A percentile compares a stretch with the other conserved stretches of the same genome.
Conservation (phyloP, 306 rosid species). For the Rosa persica region DNA sequence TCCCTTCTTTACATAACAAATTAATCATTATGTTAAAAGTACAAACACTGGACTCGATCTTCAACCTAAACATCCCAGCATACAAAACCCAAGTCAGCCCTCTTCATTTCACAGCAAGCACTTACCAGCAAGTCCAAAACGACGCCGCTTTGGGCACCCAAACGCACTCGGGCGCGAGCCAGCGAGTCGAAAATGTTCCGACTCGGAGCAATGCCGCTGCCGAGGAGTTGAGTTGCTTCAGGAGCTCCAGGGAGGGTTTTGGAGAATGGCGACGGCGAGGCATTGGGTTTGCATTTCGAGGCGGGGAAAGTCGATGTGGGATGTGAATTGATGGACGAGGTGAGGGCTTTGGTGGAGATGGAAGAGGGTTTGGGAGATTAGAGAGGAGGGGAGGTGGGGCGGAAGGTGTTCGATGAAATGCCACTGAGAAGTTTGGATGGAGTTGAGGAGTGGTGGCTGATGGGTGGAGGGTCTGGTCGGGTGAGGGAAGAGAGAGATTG, state of each 20-base stretch:
- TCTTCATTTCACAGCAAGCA: constrained; percentile 41
- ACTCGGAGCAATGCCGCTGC: constrained; percentile 23
- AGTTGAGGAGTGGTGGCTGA: too few relatives aligned
- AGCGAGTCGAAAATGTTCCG: constrained; percentile 39
- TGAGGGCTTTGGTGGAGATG: constrained; percentile 50
- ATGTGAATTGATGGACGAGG: constrained; percentile 42
- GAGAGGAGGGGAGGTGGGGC: constrained; percentile 45
- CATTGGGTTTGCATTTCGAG: constrained; percentile 46
- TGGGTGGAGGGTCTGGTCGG: too few relatives aligned
- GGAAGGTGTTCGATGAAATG: constrained; percentile 68
- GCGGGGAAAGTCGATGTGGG: constrained; percentile 35
- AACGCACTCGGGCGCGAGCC: constrained; percentile 29
- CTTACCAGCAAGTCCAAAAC: constrained; percentile 47
- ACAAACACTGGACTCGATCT: constrained; percentile 50
- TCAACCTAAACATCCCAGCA: constrained; percentile 80
- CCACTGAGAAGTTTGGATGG: constrained; percentile 73
- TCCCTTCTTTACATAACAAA: constrained; percentile 80
- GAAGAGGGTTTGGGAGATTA: constrained; percentile 45
- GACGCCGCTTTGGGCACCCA: constrained; percentile 34
- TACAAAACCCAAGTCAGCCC: constrained; percentile 55
- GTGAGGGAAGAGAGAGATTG: constrained; percentile 28
- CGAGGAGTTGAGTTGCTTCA: constrained; percentile 42
- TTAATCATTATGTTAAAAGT: constrained; percentile 83
- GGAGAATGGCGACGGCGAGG: constrained; percentile 55
- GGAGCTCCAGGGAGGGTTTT: constrained; percentile 43